Conservation (phyloP, 2,329 filamentous ascomycete species). For the Hypoxylon sp. region DNA sequence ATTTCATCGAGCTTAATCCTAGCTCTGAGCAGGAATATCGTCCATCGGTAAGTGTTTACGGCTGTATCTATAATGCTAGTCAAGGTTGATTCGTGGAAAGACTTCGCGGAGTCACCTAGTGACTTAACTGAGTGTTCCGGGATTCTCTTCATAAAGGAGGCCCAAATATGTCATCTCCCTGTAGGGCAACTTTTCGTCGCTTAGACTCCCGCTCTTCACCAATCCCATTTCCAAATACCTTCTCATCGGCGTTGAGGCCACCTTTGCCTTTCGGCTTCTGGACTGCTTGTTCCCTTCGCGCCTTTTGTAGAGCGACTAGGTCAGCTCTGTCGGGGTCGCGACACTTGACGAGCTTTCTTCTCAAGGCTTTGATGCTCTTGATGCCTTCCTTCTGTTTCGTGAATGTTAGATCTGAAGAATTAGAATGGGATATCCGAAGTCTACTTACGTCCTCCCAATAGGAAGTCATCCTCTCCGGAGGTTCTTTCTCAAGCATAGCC, state of each 20-base stretch:
- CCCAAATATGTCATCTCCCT: conserved; percentile 47
- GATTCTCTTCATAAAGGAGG: conserved; percentile 45
- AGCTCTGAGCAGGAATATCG: background rate
- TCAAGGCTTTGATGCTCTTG: conserved; percentile 68
- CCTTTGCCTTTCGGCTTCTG: conserved; percentile 57
- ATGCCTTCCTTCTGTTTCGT: conserved; percentile 58
- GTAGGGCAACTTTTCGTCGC: conserved; percentile 53
- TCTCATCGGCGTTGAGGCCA: conserved; percentile 58
- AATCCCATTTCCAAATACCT: conserved; percentile 60
- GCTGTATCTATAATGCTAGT: background rate
- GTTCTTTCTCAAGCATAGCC: conserved; percentile 68
- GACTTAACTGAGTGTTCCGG: background rate
- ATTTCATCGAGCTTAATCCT: background rate
- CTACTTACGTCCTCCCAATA: conserved; percentile 66
- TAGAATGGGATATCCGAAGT: background rate
- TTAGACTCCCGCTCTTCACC: conserved; percentile 55
- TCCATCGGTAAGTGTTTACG: background rate
- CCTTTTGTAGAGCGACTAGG: conserved; percentile 75
- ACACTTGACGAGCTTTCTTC: conserved; percentile 79
- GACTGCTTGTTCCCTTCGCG: conserved; percentile 67
- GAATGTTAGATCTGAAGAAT: conserved; percentile 49
- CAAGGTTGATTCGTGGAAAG: background rate
- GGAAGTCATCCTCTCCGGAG: conserved; percentile 66
- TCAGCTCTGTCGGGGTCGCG: conserved; percentile 81
- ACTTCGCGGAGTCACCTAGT: background rate